Base-by-base conservation (phyloP, 768 basidiomycete genomes). In the Psilocybe cubensis region DNA sequence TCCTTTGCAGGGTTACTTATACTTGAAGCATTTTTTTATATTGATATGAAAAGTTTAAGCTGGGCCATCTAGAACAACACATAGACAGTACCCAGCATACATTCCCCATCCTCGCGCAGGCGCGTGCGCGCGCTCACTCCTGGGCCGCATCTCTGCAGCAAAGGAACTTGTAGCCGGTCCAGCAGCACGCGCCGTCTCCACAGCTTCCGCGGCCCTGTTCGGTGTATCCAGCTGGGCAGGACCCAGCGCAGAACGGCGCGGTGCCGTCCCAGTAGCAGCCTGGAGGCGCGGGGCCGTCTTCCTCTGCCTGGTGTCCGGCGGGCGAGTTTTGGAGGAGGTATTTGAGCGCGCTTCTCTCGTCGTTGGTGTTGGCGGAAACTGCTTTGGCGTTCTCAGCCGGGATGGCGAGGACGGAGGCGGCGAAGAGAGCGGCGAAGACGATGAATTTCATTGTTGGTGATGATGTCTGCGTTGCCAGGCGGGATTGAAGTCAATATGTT, bases 261-360 rank as follows among this genome's bases (percentile, higher is more conserved):
- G 55, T 49, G 20, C 55, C 47, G 25, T 56, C 55, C 55, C 55
- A 56, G 40, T 56, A 56, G 55, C 55, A 56, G 35, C 47, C 40
- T 8, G 47, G 18, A 23, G 55, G 38, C 8, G 55, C 55, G 1
- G 38, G 41, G 14, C 55, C 55, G 24, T 47, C 46, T 27, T 44
- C 55, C 1, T 27, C 20, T 14, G 25, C 55, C 46, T 49, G 55
- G 20, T 56, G 55, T 1, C 48, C 48, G 17, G 55, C 55, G 3
- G 55, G 55, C 25, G 38, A 49, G 55, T 56, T 43, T 46, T 46
- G 31, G 23, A 56, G 25, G 4, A 56, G 27, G 24, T 50, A 56
- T 11, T 43, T 50, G 55, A 56, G 55, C 5, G 55, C 46, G 20
- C 35, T 41, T 17, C 48, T 49, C 24, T 50, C 25, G 27, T 44